Conservation (phyloP, 192 early-diverging fungal genomes). For the Martensiomyces pterosporus region DNA sequence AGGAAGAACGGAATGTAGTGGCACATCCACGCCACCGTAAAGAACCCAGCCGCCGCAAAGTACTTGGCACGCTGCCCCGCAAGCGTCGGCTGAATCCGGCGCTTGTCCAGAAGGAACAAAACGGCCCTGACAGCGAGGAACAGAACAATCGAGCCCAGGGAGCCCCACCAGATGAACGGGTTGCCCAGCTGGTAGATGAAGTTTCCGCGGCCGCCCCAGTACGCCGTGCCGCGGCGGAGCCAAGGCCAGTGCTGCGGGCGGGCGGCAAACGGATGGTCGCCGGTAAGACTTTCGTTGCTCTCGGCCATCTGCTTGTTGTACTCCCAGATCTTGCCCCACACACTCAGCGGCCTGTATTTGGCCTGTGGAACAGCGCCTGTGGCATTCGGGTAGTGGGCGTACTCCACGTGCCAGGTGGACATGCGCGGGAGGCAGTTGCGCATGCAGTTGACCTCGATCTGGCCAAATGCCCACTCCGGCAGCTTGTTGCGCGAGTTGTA, state of each 20-base stretch:
- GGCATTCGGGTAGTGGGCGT: slow-evolving; percentile 52
- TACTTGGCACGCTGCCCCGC: slow-evolving; percentile 48
- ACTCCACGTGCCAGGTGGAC: slow-evolving; percentile 80
- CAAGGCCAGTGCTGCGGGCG: slow-evolving; percentile 84
- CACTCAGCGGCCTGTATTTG: slow-evolving; percentile 55
- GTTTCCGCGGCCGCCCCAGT: slow-evolving; percentile 70
- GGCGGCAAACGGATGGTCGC: slow-evolving; percentile 92
- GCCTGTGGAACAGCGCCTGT: slow-evolving; percentile 53
- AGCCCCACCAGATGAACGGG: slow-evolving; percentile 78
- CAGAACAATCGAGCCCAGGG: slow-evolving; percentile 54
- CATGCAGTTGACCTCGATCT: slow-evolving; percentile 93
- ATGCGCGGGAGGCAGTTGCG: slow-evolving; percentile 64
- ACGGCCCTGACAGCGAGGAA: slow-evolving; percentile 52
- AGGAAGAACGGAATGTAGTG: slow-evolving; percentile 90
- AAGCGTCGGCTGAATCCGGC: slow-evolving; percentile 37
- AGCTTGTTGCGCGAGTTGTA: slow-evolving; percentile 75
- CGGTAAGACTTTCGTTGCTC: slow-evolving; percentile 78
- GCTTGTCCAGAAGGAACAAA: slow-evolving; percentile 57
- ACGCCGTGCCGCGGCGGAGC: slow-evolving; percentile 82
- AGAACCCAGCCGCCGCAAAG: slow-evolving; percentile 60
- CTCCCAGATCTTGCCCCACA: slow-evolving; percentile 81
- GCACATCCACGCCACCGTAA: slow-evolving; percentile 70
- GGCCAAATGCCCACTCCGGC: slow-evolving; percentile 93
- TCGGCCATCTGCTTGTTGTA: slow-evolving; percentile 84
- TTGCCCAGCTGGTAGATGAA: slow-evolving; percentile 92